These are phyloP conservation scores for Solanum microdontum DNA, from an alignment of 257 asterid genomes.

Conservation along the genomic window DNA sequence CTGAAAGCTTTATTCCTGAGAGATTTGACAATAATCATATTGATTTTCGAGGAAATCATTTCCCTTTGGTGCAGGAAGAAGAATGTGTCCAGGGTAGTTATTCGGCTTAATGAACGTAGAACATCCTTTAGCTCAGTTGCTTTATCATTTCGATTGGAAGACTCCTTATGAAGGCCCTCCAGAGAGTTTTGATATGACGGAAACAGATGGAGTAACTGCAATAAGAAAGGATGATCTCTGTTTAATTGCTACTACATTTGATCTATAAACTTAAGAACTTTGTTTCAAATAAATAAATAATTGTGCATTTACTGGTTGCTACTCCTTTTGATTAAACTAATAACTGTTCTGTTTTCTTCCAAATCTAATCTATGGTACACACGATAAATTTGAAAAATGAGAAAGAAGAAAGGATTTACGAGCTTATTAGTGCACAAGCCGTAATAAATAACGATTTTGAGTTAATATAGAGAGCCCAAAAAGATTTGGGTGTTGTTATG, in stretches of 20 bases:
- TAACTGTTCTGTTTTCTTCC: no score
- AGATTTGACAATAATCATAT: slow-evolving; percentile 3
- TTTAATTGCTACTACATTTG: background rate
- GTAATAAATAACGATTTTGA: background rate
- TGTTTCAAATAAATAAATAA: background rate
- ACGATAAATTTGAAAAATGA: background rate
- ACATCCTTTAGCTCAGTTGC: background rate
- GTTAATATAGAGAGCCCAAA: background rate
- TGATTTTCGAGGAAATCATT: slow-evolving; percentile 18
- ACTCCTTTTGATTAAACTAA: no score
- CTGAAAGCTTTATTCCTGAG: slow-evolving; percentile 13
- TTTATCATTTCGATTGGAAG: background rate
- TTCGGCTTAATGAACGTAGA: slow-evolving; percentile 9
- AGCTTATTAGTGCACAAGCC: slow-evolving; percentile 52
- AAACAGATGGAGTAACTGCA: background rate
- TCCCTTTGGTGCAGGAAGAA: slow-evolving; percentile 22
- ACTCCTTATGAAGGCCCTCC: background rate
- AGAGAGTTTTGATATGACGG: background rate
- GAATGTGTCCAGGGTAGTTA: slow-evolving; percentile 9
- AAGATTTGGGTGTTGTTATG: background rate
- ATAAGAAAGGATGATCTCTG: background rate
- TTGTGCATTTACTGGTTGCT: no score
- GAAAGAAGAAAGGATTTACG: slow-evolving; percentile 1
- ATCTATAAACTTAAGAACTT: background rate
- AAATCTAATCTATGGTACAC: background rate